phyloP scores from a whole-genome alignment of 352 stramenopile genomes.

The Globisporangium spinosum region DNA sequence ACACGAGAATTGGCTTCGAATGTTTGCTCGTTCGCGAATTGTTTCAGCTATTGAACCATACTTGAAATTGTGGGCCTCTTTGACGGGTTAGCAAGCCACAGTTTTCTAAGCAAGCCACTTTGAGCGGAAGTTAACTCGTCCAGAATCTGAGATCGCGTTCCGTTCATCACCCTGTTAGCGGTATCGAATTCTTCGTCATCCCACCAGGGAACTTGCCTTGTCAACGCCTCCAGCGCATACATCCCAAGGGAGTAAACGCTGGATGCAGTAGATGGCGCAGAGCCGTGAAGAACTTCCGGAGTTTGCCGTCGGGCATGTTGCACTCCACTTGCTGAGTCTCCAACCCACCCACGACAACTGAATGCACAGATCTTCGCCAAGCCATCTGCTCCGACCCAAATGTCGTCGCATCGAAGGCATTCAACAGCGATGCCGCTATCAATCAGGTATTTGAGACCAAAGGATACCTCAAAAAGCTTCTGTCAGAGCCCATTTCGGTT shows the following conservation, averaged over 20 bases:
- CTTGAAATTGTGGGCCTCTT: neutral
- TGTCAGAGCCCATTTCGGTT: neutral
- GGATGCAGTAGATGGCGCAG: neutral
- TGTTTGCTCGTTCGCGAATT: neutral
- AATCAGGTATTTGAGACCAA: constrained; percentile 7
- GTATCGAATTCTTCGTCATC: neutral
- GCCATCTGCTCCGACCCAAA: neutral
- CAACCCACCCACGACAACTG: neutral
- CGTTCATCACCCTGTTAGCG: neutral
- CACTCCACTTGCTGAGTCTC: neutral
- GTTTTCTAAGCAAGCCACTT: neutral
- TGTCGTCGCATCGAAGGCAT: neutral
- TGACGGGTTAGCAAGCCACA: neutral
- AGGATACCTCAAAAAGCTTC: neutral
- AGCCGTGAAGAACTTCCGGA: neutral
- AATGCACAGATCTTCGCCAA: neutral
- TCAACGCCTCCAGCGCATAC: neutral
- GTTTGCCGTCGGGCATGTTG: neutral
- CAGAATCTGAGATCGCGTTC: neutral
- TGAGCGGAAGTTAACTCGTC: neutral
- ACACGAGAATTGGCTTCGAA: neutral
- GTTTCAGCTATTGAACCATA: neutral
- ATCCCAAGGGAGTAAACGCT: neutral
- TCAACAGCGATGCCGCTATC: neutral
- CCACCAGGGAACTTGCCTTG: neutral